Conservation (phyloP, 1,284 basidiomycete genomes). For the Nidula niveotomentosa region DNA sequence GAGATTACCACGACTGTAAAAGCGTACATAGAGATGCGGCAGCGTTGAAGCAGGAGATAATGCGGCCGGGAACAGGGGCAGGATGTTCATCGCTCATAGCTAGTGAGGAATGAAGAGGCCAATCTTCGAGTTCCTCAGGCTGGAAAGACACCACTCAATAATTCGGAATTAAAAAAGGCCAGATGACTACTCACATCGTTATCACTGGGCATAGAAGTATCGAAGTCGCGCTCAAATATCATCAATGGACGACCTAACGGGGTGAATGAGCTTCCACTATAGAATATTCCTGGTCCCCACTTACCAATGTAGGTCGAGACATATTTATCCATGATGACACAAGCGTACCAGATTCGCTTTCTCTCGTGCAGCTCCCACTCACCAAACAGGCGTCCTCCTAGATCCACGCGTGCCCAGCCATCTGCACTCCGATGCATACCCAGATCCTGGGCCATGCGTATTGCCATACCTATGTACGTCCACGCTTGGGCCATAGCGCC, state of each 20-base stretch:
- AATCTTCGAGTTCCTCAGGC: constrained; percentile 65
- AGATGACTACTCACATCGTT: constrained; percentile 49
- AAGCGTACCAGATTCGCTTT: constrained; percentile 80
- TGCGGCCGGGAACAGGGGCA: constrained; percentile 42
- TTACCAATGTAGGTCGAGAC: constrained; percentile 77
- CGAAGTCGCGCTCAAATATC: constrained; percentile 81
- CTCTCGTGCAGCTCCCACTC: constrained; percentile 71
- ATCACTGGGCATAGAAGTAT: constrained; percentile 67
- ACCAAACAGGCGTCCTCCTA: constrained; percentile 62
- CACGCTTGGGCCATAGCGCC: constrained; percentile 88
- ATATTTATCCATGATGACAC: constrained; percentile 80
- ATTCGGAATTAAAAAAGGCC: constrained; percentile 2
- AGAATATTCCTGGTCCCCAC: constrained; percentile 9
- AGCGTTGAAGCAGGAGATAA: constrained; percentile 78
- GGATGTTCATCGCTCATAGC: constrained; percentile 30
- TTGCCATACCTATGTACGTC: constrained; percentile 79
- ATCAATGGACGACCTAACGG: constrained; percentile 64
- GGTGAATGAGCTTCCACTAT: neutral
- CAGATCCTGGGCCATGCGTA: constrained; percentile 84
- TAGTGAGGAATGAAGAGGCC: constrained; percentile 41
- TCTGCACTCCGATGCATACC: constrained; percentile 84
- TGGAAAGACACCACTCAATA: constrained; percentile 18
- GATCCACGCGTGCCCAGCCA: constrained; percentile 59
- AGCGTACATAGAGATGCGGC: constrained; percentile 69
- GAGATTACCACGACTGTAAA: neutral